These are phyloP conservation scores for Entomortierella beljakovae DNA, from an alignment of 192 early-diverging fungal species.

Conservation along the genomic window DNA sequence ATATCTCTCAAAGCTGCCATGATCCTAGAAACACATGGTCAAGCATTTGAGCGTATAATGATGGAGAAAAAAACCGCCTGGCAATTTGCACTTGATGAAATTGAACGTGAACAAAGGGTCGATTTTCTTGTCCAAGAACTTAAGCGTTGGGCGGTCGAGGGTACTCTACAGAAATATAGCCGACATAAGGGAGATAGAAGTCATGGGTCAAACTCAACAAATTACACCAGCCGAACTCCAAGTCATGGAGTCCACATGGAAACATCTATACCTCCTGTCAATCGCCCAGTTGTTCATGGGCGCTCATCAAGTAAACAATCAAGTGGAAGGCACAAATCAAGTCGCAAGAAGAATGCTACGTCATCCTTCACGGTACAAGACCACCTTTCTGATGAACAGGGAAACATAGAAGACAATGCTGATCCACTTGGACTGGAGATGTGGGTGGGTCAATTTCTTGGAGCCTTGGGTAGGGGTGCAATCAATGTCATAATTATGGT, in stretches of 20 bases:
- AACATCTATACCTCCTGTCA: no score
- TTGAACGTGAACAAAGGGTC: conserved; percentile 42
- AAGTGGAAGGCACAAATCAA: no score
- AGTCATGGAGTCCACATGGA: no score
- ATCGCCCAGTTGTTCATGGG: no score
- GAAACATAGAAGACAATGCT: conserved; percentile 6
- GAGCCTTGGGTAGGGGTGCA: conserved; percentile 8
- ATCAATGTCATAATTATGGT: conserved; percentile 29
- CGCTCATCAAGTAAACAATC: no score
- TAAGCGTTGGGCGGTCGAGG: conserved; percentile 24
- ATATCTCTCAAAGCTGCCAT: conserved; percentile 12
- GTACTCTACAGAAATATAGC: not conserved
- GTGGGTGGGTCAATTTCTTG: conserved; percentile 33
- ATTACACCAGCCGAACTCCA: no score
- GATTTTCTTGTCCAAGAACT: conserved; percentile 38
- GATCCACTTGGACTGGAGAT: conserved; percentile 30
- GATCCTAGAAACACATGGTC: conserved; percentile 22
- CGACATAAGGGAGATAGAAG: not conserved
- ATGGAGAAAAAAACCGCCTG: conserved; percentile 21
- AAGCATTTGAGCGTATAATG: conserved; percentile 34
- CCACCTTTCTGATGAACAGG: no score
- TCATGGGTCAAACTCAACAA: no score
- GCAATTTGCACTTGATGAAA: conserved; percentile 15
- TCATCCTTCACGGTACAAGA: no score
- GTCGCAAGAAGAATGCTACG: no score